phyloP scores from a whole-genome alignment of 139 green algal genomes.

The Tetradesmus obliquus region DNA sequence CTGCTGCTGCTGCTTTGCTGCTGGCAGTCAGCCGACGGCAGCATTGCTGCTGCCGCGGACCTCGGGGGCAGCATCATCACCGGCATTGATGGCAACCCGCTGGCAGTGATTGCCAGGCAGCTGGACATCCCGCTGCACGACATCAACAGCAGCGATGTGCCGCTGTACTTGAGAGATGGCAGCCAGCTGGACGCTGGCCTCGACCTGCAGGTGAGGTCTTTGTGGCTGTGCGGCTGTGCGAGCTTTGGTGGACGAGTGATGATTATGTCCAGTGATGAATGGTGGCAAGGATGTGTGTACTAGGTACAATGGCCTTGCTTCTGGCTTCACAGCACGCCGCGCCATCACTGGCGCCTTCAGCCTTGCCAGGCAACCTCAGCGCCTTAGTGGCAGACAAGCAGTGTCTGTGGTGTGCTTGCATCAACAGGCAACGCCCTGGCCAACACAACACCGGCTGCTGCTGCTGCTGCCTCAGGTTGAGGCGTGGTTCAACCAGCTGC shows the following conservation, averaged over 20 bases:
- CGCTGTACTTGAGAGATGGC: slow-evolving; percentile 74
- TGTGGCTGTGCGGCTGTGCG: not conserved
- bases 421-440: not conserved
- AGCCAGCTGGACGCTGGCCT: slow-evolving; percentile 48
- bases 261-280: too few relatives aligned
- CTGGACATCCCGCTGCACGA: slow-evolving; percentile 79
- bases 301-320: not conserved
- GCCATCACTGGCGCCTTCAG: too few relatives aligned
- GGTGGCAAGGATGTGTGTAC: too few relatives aligned
- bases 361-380: too few relatives aligned
- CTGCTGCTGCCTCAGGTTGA: slow-evolving; percentile 3
- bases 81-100: slow-evolving; percentile 94
- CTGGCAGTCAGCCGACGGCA: not conserved
- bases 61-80: slow-evolving; percentile 95
- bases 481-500: slow-evolving; percentile 74
- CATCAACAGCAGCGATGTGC: slow-evolving; percentile 75
- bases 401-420: not conserved
- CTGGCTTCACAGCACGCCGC: not conserved
- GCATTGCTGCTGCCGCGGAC: slow-evolving; percentile 74
- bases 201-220: slow-evolving; percentile 61
- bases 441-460: not conserved
- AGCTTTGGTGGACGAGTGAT: not conserved
- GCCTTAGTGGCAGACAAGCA: not conserved
- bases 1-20: not conserved
- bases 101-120: slow-evolving; percentile 89